Evolutionary conservation across 805 yeast genomes (phyloP).

Genomic region (Metschnikowia picachoensis): DNA sequence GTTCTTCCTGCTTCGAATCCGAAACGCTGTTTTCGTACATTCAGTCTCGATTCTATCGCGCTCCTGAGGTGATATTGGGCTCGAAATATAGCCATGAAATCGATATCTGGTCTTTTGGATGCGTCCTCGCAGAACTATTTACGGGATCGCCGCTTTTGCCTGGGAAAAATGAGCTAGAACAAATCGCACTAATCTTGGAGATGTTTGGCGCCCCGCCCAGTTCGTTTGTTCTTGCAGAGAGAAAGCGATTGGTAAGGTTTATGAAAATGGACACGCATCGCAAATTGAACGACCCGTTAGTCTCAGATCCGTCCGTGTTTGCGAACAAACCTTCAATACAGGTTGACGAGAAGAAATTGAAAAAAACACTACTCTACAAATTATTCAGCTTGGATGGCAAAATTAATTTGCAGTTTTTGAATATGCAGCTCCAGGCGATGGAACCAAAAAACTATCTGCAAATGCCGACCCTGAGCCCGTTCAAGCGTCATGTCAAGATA

Average conservation of each 20-base stretch:
- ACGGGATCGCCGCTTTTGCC: conserved; percentile 18
- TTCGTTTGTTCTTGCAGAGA: conserved; percentile 33
- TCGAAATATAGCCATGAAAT: conserved; percentile 52
- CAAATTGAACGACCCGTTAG: conserved; percentile 12
- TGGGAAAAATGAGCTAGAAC: conserved; percentile 43
- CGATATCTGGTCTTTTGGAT: conserved; percentile 92
- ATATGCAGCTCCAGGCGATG: conserved; percentile 21
- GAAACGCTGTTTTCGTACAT: conserved; percentile 48
- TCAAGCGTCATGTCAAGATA: conserved; percentile 24
- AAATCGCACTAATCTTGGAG: conserved; percentile 41
- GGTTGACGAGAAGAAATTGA: conserved; percentile 30
- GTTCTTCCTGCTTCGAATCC: conserved; percentile 51
- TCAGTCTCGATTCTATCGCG: conserved; percentile 69
- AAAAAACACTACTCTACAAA: conserved; percentile 34
- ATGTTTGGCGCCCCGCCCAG: conserved; percentile 47
- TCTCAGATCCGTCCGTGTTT: conserved; percentile 8
- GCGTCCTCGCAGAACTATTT: conserved; percentile 45
- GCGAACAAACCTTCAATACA: conserved; percentile 4
- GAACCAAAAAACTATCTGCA: not conserved
- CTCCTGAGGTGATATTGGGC: conserved; percentile 74
- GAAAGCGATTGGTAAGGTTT: conserved; percentile 33
- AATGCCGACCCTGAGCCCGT: conserved; percentile 6
- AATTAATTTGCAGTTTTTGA: conserved; percentile 32
- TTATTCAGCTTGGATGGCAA: conserved; percentile 39
- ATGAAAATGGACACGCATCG: conserved; percentile 14